Percentiles rank a stretch among this genome's conserved stretches.
These are phyloP conservation scores for Debaryomycetaceae sp. DNA, from an alignment of 1,139 yeast genomes.

Conservation along the genomic window DNA sequence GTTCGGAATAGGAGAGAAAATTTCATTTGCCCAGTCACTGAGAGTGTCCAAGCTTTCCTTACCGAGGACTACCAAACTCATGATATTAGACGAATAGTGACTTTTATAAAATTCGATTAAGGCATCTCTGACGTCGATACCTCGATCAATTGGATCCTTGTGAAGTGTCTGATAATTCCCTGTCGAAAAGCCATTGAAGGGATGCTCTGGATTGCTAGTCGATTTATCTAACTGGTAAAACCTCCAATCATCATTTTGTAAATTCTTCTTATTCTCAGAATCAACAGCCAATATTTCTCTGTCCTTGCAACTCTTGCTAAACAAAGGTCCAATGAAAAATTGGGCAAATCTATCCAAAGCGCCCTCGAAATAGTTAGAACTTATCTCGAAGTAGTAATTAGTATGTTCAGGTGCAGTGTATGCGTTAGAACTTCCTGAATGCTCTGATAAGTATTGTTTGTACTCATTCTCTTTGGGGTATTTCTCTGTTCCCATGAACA, in stretches of 20 bases:
- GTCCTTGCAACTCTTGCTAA: slow-evolving; percentile 77
- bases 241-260: slow-evolving; percentile 89
- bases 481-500: slow-evolving; percentile 95
- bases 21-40: slow-evolving; percentile 65
- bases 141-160: slow-evolving; percentile 46
- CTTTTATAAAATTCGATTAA: slow-evolving; percentile 58
- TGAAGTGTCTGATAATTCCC: slow-evolving; percentile 66
- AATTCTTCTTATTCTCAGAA: slow-evolving; percentile 89
- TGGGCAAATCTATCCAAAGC: slow-evolving; percentile 92
- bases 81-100: slow-evolving; percentile 71
- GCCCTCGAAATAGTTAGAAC: slow-evolving; percentile 72
- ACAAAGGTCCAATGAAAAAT: slow-evolving; percentile 83
- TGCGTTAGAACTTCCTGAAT: slow-evolving; percentile 68
- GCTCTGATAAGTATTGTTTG: slow-evolving; percentile 69
- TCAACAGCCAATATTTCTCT: slow-evolving; percentile 94
- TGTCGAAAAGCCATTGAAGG: slow-evolving; percentile 72
- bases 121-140: slow-evolving; percentile 61
- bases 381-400: slow-evolving; percentile 84
- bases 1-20: slow-evolving; percentile 64
- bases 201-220: slow-evolving; percentile 67
- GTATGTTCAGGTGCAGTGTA: slow-evolving; percentile 89
- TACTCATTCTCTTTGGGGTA: slow-evolving; percentile 92
- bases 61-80: slow-evolving; percentile 85
- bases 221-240: slow-evolving; percentile 78
- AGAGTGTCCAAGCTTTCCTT: slow-evolving; percentile 73